These are phyloP conservation scores for Trichoderma sp. DNA, from an alignment of 2,329 filamentous ascomycete species.

Conservation along the genomic window DNA sequence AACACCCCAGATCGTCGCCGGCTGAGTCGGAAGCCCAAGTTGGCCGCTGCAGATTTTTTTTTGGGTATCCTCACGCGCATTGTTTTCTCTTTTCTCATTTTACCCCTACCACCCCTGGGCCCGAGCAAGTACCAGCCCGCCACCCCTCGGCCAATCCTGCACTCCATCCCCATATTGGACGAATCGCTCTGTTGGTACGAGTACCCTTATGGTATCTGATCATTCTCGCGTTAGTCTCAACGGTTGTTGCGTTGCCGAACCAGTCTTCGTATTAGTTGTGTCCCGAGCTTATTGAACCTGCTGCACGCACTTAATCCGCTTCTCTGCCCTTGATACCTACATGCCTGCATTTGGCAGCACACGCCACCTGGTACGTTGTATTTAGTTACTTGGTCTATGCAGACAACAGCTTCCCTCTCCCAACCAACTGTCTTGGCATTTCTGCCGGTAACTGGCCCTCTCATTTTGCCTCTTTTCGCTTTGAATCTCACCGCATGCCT, in stretches of 20 bases:
- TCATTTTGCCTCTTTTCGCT: not conserved
- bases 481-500: not conserved
- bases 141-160: conserved; percentile 28
- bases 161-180: conserved; percentile 15
- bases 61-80: conserved; percentile 3
- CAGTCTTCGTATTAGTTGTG: not conserved
- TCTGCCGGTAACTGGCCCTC: not conserved
- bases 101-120: conserved; percentile 18
- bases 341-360: not conserved
- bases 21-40: not conserved
- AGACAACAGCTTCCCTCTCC: not conserved
- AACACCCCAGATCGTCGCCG: not conserved
- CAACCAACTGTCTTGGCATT: not conserved
- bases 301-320: conserved; percentile 1
- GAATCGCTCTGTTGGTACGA: conserved; percentile 34
- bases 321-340: not conserved
- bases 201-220: conserved; percentile 12
- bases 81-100: conserved; percentile 18
- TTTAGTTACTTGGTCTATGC: not conserved
- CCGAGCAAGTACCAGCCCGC: conserved; percentile 2
- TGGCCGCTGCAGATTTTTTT: conserved; percentile 5
- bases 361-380: not conserved
- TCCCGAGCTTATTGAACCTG: not conserved
- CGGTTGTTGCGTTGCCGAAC: not conserved
- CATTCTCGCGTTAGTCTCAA: not conserved